Conservation (phyloP, 192 early-diverging fungal genomes). For the Phycomyces blakesleeanus region DNA sequence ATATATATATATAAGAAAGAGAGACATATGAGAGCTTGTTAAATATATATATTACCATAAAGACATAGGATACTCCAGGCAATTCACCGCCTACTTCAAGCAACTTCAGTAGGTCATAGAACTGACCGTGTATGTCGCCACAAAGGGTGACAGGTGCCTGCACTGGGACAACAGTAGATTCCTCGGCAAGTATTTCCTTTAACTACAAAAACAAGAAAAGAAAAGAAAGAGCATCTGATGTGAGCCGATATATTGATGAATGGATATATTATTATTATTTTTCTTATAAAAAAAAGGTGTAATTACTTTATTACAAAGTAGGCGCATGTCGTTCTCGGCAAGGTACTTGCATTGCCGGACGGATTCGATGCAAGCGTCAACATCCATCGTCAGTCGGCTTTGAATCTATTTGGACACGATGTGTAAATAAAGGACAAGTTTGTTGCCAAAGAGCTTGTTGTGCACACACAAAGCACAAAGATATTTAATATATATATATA, state of each 20-base stretch:
- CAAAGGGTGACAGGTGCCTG: slow-evolving; percentile 92
- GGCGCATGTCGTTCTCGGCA: slow-evolving; percentile 91
- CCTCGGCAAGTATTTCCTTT: slow-evolving; percentile 94
- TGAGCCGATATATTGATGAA: too few species aligned
- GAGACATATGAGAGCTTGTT: too few species aligned
- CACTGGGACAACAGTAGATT: slow-evolving; percentile 95
- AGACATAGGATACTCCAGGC: slow-evolving; percentile 90
- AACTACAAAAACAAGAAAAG: too few species aligned
- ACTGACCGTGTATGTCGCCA: slow-evolving; percentile 98
- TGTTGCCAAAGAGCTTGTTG: too few species aligned
- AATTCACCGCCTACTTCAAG: slow-evolving; percentile 93
- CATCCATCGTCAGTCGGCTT: slow-evolving; percentile 21
- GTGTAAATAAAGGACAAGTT: too few species aligned
- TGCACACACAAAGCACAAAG: background rate
- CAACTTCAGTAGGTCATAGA: slow-evolving; percentile 91
- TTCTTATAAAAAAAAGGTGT: too few species aligned
- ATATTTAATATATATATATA: background rate
- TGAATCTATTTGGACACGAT: too few species aligned
- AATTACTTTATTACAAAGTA: slow-evolving; percentile 88
- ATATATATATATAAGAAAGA: too few species aligned
- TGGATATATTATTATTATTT: too few species aligned
- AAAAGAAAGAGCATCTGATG: background rate
- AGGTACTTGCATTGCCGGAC: slow-evolving; percentile 91
- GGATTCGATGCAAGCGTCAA: slow-evolving; percentile 87
- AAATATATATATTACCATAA: slow-evolving; percentile 70